Evolutionary conservation across 1,284 basidiomycete species (phyloP).

Genomic region (Marasmius tenuissimus): DNA sequence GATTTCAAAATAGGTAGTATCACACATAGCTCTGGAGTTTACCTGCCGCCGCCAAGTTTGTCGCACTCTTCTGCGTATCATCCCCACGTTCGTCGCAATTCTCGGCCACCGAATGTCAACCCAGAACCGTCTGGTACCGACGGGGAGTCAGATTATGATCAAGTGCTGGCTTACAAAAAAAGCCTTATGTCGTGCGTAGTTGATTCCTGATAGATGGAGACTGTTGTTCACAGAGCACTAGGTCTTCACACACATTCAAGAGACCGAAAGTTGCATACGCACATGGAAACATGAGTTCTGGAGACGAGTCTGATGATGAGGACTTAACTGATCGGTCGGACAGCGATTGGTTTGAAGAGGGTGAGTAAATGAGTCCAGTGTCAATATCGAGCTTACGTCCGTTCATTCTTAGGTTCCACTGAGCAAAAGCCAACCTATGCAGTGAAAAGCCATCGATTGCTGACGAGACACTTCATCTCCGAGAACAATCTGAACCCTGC

Average conservation of each 20-base stretch:
- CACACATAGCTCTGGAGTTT: conserved; percentile 47
- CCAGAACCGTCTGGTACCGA: not conserved
- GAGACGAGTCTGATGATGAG: conserved; percentile 77
- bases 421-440: not conserved
- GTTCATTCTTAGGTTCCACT: not conserved
- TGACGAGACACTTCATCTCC: not conserved
- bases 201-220: not conserved
- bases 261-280: conserved; percentile 26
- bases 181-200: conserved; percentile 59
- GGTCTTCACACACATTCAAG: not conserved
- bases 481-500: not conserved
- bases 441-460: not conserved
- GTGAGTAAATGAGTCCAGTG: conserved; percentile 12
- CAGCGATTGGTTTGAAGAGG: conserved; percentile 53
- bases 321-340: conserved; percentile 60
- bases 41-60: conserved; percentile 54
- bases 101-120: not conserved
- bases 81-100: not conserved
- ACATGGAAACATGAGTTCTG: conserved; percentile 57
- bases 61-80: conserved; percentile 24
- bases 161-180: conserved; percentile 58
- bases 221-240: not conserved
- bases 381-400: not conserved
- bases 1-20: conserved; percentile 27
- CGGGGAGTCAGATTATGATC: conserved; percentile 60